Percentiles rank a stretch among this genome's conserved stretches.
Evolutionary conservation across 805 yeast species (phyloP).

Genomic region (Kuraishia ogatae): DNA sequence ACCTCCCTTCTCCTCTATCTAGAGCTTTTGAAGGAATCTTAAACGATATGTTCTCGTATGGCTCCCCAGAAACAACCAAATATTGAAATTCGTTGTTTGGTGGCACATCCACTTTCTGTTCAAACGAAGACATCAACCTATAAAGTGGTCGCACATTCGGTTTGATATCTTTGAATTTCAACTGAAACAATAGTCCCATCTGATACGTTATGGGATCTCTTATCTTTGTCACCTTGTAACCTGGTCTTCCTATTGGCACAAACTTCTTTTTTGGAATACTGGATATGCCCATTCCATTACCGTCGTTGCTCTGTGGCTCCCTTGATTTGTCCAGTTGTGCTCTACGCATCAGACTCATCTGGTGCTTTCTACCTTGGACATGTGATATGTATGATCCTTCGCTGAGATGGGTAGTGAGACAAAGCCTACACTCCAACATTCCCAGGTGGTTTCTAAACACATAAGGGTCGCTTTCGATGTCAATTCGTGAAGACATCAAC

Average conservation of each 20-base stretch:
- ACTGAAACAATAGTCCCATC: slow-evolving; percentile 57
- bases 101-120: slow-evolving; percentile 38
- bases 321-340: slow-evolving; percentile 26
- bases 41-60: slow-evolving; percentile 75
- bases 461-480: slow-evolving; percentile 67
- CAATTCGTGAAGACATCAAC: slow-evolving; percentile 41
- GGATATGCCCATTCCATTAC: slow-evolving; percentile 10
- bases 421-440: slow-evolving; percentile 71
- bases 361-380: slow-evolving; percentile 79
- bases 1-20: slow-evolving; percentile 22
- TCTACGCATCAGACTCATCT: slow-evolving; percentile 59
- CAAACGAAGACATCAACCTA: slow-evolving; percentile 72
- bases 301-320: slow-evolving; percentile 8
- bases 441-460: slow-evolving; percentile 82
- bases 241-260: slow-evolving; percentile 66
- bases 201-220: slow-evolving; percentile 50
- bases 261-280: slow-evolving; percentile 37
- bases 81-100: slow-evolving; percentile 51
- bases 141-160: slow-evolving; percentile 44
- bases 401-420: slow-evolving; percentile 73
- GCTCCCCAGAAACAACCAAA: slow-evolving; percentile 78
- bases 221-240: slow-evolving; percentile 57
- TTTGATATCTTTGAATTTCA: slow-evolving; percentile 44
- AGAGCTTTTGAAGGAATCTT: slow-evolving; percentile 59
- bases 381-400: slow-evolving; percentile 81